Conservation (phyloP, 202 grass and related monocot species). For the Brachypodium distachyon region DNA sequence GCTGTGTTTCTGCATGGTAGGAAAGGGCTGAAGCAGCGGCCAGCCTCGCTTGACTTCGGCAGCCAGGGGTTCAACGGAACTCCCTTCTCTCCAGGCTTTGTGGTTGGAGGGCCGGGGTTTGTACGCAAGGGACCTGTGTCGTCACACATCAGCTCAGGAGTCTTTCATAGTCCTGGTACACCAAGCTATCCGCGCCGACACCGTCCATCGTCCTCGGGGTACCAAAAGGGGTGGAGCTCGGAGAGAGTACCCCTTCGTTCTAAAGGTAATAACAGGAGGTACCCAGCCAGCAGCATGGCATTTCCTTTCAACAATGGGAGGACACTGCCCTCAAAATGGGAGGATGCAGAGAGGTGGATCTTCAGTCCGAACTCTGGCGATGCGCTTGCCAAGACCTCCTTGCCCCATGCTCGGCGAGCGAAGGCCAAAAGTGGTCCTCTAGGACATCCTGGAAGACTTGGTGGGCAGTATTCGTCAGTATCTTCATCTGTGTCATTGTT, state of each 20-base stretch:
- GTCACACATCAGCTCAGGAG: conserved; percentile 36
- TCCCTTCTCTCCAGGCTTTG: conserved; percentile 15
- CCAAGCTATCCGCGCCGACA: conserved; percentile 20
- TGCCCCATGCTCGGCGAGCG: conserved; percentile 26
- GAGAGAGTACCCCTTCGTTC: conserved; percentile 35
- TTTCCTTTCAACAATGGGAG: conserved; percentile 36
- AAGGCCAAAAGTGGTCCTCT: conserved; percentile 73
- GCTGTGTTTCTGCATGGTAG: conserved; percentile 25
- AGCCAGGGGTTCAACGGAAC: conserved; percentile 6
- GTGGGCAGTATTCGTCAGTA: conserved; percentile 23
- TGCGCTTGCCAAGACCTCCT: conserved; percentile 27
- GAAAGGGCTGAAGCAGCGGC: conserved; percentile 29
- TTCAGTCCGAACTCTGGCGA: conserved; percentile 37
- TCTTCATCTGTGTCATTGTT: conserved; percentile 35
- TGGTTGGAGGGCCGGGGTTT: conserved; percentile 2
- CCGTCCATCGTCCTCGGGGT: not conserved
- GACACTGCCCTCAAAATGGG: conserved; percentile 73
- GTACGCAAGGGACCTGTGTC: conserved; percentile 39
- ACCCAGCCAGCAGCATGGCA: conserved; percentile 21
- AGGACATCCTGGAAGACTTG: conserved; percentile 30
- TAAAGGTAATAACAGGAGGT: conserved; percentile 24
- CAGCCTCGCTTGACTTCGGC: conserved; percentile 53
- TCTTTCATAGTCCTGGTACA: conserved; percentile 49
- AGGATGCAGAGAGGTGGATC: conserved; percentile 78
- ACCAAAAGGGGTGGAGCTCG: conserved; percentile 43